Evolutionary conservation across 257 asterid species (phyloP).

Genomic region (Striga asiatica): DNA sequence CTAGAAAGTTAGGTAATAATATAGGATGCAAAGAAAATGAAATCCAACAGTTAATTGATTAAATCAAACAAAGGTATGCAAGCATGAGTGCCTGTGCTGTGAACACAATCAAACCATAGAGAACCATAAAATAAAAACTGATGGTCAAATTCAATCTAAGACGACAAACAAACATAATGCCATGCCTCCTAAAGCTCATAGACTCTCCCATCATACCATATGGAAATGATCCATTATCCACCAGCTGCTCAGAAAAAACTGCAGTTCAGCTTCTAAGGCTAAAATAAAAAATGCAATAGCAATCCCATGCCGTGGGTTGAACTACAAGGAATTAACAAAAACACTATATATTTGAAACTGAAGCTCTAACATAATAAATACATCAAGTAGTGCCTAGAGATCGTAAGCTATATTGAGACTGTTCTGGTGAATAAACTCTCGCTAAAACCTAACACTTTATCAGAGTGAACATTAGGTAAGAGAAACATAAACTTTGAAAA

Average conservation of each 20-base stretch:
- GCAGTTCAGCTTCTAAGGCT: constrained; percentile 37
- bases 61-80: not conserved
- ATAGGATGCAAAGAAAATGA: constrained; percentile 10
- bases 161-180: not conserved
- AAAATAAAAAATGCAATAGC: constrained; percentile 21
- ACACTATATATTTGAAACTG: not conserved
- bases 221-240: constrained; percentile 29
- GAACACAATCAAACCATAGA: constrained; percentile 2
- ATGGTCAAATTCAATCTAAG: constrained; percentile 1
- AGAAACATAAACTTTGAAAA: not conserved
- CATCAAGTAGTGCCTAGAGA: not conserved
- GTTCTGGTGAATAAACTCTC: constrained; percentile 6
- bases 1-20: not conserved
- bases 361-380: not conserved
- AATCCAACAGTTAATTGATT: not conserved
- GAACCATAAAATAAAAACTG: not conserved
- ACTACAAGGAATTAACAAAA: constrained; percentile 1
- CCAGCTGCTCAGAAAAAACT: constrained; percentile 49
- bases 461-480: not conserved
- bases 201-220: constrained; percentile 54
- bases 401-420: too few species aligned
- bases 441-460: not conserved
- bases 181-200: constrained; percentile 23
- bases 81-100: not conserved
- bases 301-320: constrained; percentile 34